phyloP scores from a whole-genome alignment of 768 basidiomycete species.

The Calocera cornea region DNA sequence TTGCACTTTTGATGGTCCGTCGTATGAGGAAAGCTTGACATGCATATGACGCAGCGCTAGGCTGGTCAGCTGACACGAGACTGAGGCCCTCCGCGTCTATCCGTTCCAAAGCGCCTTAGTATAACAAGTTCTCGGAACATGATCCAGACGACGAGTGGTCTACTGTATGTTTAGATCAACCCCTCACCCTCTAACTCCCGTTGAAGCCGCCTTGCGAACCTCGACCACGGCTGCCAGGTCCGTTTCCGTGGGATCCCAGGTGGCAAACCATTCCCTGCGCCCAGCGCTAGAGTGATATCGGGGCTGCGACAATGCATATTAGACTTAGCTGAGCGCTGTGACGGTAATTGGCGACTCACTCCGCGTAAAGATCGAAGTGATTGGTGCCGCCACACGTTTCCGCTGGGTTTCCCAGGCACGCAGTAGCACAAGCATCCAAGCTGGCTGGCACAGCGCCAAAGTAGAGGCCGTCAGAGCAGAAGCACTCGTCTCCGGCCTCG shows the following conservation, averaged over 20 bases:
- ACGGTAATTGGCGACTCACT: not conserved
- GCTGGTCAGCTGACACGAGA: no score
- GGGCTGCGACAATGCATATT: not conserved
- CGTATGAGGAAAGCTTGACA: no score
- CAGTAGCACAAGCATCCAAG: not conserved
- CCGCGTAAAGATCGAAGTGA: not conserved
- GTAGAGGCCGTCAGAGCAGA: not conserved
- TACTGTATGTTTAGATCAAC: not conserved
- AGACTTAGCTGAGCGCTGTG: no score
- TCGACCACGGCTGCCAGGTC: not conserved
- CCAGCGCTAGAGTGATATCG: not conserved
- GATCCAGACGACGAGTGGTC: no score
- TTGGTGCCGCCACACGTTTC: not conserved
- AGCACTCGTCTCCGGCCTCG: not conserved
- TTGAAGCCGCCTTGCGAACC: not conserved
- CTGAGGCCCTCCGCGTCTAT: no score
- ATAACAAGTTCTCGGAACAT: no score
- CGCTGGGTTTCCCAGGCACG: not conserved
- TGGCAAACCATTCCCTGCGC: not conserved
- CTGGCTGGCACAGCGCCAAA: not conserved
- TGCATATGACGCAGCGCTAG: no score
- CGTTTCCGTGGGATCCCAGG: not conserved
- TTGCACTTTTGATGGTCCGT: no score
- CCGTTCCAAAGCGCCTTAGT: no score
- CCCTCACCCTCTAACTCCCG: not conserved